Conservation (phyloP, 202 grass and related monocot genomes). For the Thinopyrum obtusiflorum region DNA sequence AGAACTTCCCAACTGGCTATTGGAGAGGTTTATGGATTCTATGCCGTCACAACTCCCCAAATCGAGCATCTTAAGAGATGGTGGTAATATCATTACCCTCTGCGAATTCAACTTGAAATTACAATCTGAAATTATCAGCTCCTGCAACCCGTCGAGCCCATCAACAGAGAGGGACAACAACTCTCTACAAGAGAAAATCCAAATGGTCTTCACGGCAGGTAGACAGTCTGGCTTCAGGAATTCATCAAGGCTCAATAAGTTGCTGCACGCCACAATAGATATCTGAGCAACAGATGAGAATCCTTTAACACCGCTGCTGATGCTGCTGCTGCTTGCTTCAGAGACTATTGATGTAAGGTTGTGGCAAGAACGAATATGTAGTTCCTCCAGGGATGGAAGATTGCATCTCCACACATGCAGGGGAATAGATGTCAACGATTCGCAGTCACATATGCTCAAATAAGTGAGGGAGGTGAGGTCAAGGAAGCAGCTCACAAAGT, state of each 20-base stretch:
- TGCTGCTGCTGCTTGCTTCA: background rate
- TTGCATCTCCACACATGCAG: background rate
- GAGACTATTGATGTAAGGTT: background rate
- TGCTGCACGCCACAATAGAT: accelerated
- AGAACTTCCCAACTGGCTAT: too few relatives aligned
- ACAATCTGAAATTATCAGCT: background rate
- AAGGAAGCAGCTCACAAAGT: too few relatives aligned
- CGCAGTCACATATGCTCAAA: background rate
- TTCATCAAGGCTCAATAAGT: background rate
- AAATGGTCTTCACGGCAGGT: background rate
- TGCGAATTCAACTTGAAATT: background rate
- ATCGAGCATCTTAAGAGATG: background rate
- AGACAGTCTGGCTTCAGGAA: background rate
- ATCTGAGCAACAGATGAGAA: background rate
- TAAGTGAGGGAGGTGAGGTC: too few relatives aligned
- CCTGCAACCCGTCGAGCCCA: background rate
- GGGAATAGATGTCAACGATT: background rate
- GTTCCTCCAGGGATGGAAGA: background rate
- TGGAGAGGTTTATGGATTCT: too few relatives aligned
- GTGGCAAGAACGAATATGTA: background rate
- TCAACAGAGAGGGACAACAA: background rate
- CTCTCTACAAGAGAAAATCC: background rate
- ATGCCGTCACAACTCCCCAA: too few relatives aligned
- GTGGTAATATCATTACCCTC: background rate
- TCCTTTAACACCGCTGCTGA: background rate